Base-by-base conservation (phyloP, 169 alveolate species). In the Cryptosporidium muris region DNA sequence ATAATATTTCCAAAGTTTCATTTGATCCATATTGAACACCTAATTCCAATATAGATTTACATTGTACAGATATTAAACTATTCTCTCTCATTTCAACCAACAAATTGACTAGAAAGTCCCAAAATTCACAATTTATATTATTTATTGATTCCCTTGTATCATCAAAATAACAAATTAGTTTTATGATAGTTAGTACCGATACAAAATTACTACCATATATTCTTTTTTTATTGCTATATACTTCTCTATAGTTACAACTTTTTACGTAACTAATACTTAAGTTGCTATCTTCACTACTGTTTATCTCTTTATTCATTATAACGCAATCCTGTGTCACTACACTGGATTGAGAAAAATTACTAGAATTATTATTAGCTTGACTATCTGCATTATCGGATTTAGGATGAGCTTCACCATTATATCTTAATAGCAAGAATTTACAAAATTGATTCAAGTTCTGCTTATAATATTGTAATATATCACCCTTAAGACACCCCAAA, bases 11-110 rank as follows among this genome's bases (percentile, higher is more conserved):
- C 58, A 67, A 53, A 12, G 82, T 67, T 14, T 38, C 36, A 37
- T 6, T 53, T 6, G 82, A 67, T 9, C 82, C 82, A 54, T 12
- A 67, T 42, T 25, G 63, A 14, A 67, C n/a, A 38, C 66, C 82
- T n/a, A 56, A 4, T 38, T 67, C 82, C 12, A 67, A 67, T 48
- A 67, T 67, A 14, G 53, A 9, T 42, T 56, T 67, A 14, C 82
- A 67, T 5, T 67, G 82, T 36, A 67, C 42, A n/a, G 82, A 49
- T 14, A 67, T 53, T 8, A 51, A 60, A 40, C 58, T 54, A 25
- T 38, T 53, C 54, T 67, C 82, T 56, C 82, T 67, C 51, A 40
- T 67, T 11, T 11, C 54, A 37, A 53, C 42, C 8, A 53, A 53
- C 5, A 67, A 3, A 37, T 56, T 45, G 38, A 67, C 11, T 16